Evolutionary conservation across 768 basidiomycete genomes (phyloP), one percentile per base, ranked within the genome.

Genomic region (Leccinum pellstonianum): DNA sequence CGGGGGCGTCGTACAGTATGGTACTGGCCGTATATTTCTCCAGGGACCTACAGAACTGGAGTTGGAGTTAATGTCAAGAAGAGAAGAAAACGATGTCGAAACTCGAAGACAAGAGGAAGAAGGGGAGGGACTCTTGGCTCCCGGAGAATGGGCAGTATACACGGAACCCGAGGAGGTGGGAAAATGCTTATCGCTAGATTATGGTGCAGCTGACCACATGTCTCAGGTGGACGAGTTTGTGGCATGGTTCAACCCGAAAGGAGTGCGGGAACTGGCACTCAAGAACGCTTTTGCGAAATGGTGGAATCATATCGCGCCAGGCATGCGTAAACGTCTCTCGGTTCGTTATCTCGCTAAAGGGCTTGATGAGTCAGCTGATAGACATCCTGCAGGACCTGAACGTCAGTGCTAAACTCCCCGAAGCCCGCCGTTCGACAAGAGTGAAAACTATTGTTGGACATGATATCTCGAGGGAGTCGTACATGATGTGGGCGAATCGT

Each of bases 21-120:
- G 94, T 10, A 87, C 94, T 19, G 97, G 95, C 5, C 79, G 96
- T 55, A 69, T 99, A 52, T 97, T 98, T 71, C 75, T 99, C 29
- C 97, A 99, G 74, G 97, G 96, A 0, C 92, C 93, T 25, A 91
- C 88, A 63, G 85, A 88, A 65, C 84, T 86, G 68, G 97, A 98
- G 62, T 64, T 84, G 57, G 88, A 91, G 59, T 73, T 89, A n/a
- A 73, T 91, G 67, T 79, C 81, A 56, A 81, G 84, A 66, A 77
- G 85, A 61, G 76, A 77, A 50, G 84, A 86, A 58, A 71, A 69
- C 10, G 76, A 80, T 52, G 78, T 93, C 29, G 80, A 80, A 53
- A 77, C 76, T 56, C 77, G 90, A 60, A 79, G 91, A 68, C 73
- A 75, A 50, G 87, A 87, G 50, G 95, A 95, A 71, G 95, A 96